phyloP scores from a whole-genome alignment of 495 filamentous ascomycete genomes.

The Neohortaea acidophila region DNA sequence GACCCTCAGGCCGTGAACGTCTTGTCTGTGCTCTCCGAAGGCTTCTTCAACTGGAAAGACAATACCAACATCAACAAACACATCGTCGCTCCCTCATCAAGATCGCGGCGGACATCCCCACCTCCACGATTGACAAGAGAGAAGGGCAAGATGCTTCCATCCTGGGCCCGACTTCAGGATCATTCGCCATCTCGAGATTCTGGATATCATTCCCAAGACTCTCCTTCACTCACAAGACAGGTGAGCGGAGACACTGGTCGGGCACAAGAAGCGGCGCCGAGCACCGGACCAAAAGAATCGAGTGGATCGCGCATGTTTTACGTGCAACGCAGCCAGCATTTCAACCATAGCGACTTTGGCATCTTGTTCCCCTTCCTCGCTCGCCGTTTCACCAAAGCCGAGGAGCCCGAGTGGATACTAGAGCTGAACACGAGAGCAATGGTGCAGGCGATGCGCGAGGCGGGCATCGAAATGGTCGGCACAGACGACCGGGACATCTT shows the following conservation, averaged over 20 bases:
- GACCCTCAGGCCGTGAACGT: constrained; percentile 36
- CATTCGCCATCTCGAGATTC: constrained; percentile 12
- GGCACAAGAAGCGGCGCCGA: neutral
- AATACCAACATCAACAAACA: constrained; percentile 46
- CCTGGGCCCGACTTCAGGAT: constrained; percentile 10
- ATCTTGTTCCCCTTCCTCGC: constrained; percentile 56
- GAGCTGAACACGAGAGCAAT: constrained; percentile 48
- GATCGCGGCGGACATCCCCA: constrained; percentile 4
- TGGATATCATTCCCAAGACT: constrained; percentile 11
- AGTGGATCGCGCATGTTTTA: constrained; percentile 39
- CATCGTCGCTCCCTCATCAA: constrained; percentile 30
- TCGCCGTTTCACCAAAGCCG: constrained; percentile 39
- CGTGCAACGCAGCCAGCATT: constrained; percentile 45
- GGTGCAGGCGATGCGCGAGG: constrained; percentile 42
- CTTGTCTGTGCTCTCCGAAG: constrained; percentile 49
- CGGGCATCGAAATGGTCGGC: constrained; percentile 36
- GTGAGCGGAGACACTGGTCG: neutral
- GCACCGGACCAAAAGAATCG: neutral
- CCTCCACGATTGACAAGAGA: constrained; percentile 5
- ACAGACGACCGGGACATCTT: constrained; percentile 21
- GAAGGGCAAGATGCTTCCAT: constrained; percentile 6
- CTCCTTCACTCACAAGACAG: neutral
- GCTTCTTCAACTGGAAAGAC: constrained; percentile 55
- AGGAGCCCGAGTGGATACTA: constrained; percentile 46
- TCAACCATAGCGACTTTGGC: constrained; percentile 66